These are phyloP conservation scores for Stemphylium lycopersici DNA, from an alignment of 2,329 filamentous ascomycete species.

Conservation along the genomic window DNA sequence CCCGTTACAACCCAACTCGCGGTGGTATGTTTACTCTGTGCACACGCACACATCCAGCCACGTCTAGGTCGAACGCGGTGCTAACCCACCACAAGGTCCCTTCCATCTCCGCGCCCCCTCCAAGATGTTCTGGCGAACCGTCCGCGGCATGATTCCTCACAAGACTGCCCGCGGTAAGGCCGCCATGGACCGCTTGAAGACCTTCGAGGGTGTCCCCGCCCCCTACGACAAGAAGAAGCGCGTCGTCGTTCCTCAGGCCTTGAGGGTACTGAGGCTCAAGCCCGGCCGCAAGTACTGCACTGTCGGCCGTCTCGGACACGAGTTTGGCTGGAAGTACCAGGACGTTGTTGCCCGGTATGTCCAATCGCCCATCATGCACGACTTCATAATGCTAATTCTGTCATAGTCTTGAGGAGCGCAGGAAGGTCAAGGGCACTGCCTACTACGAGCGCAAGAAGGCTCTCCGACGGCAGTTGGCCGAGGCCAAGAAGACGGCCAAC, in stretches of 20 bases:
- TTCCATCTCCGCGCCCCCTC: slow-evolving; percentile 99
- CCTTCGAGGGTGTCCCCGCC: slow-evolving; percentile 98
- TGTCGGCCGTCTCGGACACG: slow-evolving; percentile 94
- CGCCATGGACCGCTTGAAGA: slow-evolving; percentile 97
- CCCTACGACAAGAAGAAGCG: slow-evolving; percentile 99
- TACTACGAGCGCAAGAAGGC: slow-evolving; percentile 99
- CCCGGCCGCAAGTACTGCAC: slow-evolving; percentile 99
- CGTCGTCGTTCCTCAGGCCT: slow-evolving; percentile 97
- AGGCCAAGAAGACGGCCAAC: slow-evolving; percentile 90
- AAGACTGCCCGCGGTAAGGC: slow-evolving; percentile 98
- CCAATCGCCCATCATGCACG: not conserved
- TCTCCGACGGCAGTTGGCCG: slow-evolving; percentile 83
- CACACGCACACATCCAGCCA: not conserved
- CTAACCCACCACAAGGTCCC: slow-evolving; percentile 68
- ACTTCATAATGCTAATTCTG: slow-evolving; percentile 25
- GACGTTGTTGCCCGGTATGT: slow-evolving; percentile 97
- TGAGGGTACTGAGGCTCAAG: slow-evolving; percentile 95
- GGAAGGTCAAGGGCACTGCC: slow-evolving; percentile 98
- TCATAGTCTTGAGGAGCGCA: slow-evolving; percentile 92
- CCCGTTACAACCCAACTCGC: slow-evolving; percentile 98
- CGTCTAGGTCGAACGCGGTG: not conserved
- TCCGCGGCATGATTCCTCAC: slow-evolving; percentile 99
- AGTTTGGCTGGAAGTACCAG: slow-evolving; percentile 99
- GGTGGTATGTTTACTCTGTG: slow-evolving; percentile 72
- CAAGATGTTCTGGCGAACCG: slow-evolving; percentile 99